Base-by-base conservation (phyloP, 345 rosid genomes). In the Psidium guajava region DNA sequence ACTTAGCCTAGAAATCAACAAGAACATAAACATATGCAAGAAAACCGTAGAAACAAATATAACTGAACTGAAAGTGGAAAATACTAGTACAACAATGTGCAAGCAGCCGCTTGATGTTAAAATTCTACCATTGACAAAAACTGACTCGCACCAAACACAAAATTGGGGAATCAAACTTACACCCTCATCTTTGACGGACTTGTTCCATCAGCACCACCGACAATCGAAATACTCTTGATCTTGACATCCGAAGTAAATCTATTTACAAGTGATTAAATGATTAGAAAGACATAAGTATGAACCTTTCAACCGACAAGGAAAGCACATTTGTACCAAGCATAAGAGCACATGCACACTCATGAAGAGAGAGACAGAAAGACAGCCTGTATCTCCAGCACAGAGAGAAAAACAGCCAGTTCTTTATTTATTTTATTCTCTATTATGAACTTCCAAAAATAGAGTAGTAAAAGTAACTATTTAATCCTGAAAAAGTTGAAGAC, bases 161-260 rank as follows among this genome's bases (percentile, higher is more conserved):
- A 49, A 40, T 32, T 55, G 22, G 11, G 58, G 86, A 80, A 59
- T 52, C 20, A 80, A 88, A 90, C 99, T 92, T 92, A 97, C 99
- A 83, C 99, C 91, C 98, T 93, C 97, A 95, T 87, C 93, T 92
- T 96, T 54, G 99, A 94, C 85, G 99, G 99, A 88, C 99, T 94
- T 80, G 98, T 93, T 90, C 99, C 98, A 83, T 92, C 95, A 42
- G 94, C 91, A 85, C 98, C 98, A 82, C 99, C 99, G 85, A 97
- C 90, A 89, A 97, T 82, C 54, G 99, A 92, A 88, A 97, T 95
- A 89, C 98, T 92, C 92, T 96, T 96, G 91, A 97, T 93, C 92
- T 97, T 97, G 84, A 96, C 99, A 87, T 97, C 99, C 12, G 99
- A 90, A 44, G 99, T 96, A 87, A 97, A 97, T 86, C 99, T 97